Percentiles rank a stretch among this genome's conserved stretches.
These are phyloP conservation scores for Diaporthe sp. DNA, from an alignment of 2,329 filamentous ascomycete species.

Conservation along the genomic window DNA sequence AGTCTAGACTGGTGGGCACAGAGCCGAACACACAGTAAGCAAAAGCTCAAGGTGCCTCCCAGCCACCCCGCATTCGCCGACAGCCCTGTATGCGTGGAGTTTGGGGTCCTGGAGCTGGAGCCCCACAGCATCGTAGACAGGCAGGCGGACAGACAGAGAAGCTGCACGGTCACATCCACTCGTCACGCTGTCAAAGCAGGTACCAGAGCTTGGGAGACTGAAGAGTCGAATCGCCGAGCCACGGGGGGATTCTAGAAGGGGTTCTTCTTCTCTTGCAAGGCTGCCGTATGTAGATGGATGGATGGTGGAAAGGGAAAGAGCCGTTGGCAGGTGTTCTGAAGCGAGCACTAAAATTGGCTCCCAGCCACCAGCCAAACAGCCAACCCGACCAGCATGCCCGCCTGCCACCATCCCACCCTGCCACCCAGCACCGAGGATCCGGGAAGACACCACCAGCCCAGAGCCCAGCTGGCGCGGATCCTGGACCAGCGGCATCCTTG, in stretches of 20 bases:
- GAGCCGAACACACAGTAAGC: no score
- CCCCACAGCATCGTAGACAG: not conserved
- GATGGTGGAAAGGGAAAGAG: not conserved
- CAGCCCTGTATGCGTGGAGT: not conserved
- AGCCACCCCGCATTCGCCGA: conserved; percentile 1
- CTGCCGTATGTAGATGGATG: not conserved
- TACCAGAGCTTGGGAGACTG: not conserved
- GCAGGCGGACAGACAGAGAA: not conserved
- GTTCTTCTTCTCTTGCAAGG: not conserved
- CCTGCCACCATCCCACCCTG: not conserved
- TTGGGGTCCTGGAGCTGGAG: not conserved
- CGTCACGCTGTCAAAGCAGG: conserved; percentile 16
- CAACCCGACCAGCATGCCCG: not conserved
- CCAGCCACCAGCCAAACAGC: conserved; percentile 10
- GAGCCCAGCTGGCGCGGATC: not conserved
- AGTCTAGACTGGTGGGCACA: not conserved
- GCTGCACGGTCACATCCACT: not conserved
- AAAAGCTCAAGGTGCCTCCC: not conserved
- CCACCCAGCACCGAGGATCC: conserved; percentile 24
- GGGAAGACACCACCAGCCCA: not conserved
- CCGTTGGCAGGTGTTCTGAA: not conserved
- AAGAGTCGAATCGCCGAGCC: not conserved
- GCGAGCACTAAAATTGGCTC: conserved; percentile 26
- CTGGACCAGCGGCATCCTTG: conserved; percentile 8
- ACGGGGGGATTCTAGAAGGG: not conserved